Base-by-base conservation (phyloP, 2,329 filamentous ascomycete genomes). In the Neopestalotiopsis sp. region DNA sequence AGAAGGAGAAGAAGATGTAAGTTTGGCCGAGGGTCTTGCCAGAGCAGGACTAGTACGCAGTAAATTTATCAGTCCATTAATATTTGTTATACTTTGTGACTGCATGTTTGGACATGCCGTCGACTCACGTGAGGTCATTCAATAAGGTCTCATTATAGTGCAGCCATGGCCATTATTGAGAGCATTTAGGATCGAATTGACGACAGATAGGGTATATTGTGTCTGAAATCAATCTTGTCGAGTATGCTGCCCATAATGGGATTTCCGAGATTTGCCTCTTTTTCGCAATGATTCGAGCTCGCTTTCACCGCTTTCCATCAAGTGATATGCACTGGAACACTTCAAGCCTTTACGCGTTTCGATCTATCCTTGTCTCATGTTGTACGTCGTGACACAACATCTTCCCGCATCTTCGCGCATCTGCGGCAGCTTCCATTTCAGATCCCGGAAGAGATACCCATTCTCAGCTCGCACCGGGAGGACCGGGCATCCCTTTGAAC, bases 351-450 rank as follows among this genome's bases (percentile, higher is more conserved):
- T 53, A n/a, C 45, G 34, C 34, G 34, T 20, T 17, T 53, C 45
- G 45, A 53, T 53, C 45, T 53, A 53, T 53, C 45, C 45, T 53
- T 53, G 45, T 53, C 45, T 53, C 45, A 53, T 53, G 45, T 53
- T 53, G 45, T 53, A 53, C 45, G 20, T 20, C 45, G 45, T 53
- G 45, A 53, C 45, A 53, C 45, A 53, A 20, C 45, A n/a, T 53
- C 20, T 20, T 53, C 45, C 45, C 45, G 45, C 45, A 53, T 53
- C 45, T 53, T 53, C 20, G 45, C 45, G 45, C 45, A 53, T 53
- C 45, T 53, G 45, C 45, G 45, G 45, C n/a, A 53, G 45, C 45
- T 53, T 9, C 45, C 20, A 53, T 20, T n/a, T 53, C 45, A 53
- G 45, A 53, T 24, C 45, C n/a, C 45, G 45, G 45, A 53, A 53